Evolutionary conservation across 2,329 filamentous ascomycete genomes (phyloP).

Genomic region (Cladosporium austrohemisphaericum): DNA sequence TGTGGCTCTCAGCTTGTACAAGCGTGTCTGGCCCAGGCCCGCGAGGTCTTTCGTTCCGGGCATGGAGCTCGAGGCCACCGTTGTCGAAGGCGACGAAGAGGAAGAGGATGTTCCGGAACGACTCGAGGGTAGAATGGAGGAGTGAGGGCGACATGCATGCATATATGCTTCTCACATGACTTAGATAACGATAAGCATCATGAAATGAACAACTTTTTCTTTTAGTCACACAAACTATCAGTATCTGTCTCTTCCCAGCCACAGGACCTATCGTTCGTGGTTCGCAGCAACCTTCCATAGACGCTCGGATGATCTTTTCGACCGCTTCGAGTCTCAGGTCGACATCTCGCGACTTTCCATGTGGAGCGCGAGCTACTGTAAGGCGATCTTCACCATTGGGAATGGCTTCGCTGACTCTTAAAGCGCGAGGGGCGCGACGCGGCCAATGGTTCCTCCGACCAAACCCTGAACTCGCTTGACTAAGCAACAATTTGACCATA

Average conservation of each 20-base stretch:
- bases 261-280: not conserved
- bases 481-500: too few species aligned
- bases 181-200: conserved; percentile 14
- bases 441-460: too few species aligned
- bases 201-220: conserved; percentile 8
- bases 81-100: conserved; percentile 14
- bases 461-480: too few species aligned
- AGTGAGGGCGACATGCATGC: not conserved
- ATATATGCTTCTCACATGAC: conserved; percentile 4
- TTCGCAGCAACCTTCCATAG: too few species aligned
- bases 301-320: too few species aligned
- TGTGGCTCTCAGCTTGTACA: conserved; percentile 71
- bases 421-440: too few species aligned
- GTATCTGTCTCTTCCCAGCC: not conserved
- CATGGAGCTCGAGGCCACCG: conserved; percentile 11
- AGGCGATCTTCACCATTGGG: too few species aligned
- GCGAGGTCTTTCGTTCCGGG: conserved; percentile 10
- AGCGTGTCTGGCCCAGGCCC: conserved; percentile 58
- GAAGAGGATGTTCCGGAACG: conserved; percentile 11
- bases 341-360: too few species aligned
- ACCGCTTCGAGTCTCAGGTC: too few species aligned
- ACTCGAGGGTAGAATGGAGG: conserved; percentile 9
- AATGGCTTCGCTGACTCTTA: too few species aligned
- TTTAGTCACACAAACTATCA: not conserved
- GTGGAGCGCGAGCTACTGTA: too few species aligned